Base-by-base conservation (phyloP, 2,329 filamentous ascomycete genomes). In the Hyphodiscus sp. region DNA sequence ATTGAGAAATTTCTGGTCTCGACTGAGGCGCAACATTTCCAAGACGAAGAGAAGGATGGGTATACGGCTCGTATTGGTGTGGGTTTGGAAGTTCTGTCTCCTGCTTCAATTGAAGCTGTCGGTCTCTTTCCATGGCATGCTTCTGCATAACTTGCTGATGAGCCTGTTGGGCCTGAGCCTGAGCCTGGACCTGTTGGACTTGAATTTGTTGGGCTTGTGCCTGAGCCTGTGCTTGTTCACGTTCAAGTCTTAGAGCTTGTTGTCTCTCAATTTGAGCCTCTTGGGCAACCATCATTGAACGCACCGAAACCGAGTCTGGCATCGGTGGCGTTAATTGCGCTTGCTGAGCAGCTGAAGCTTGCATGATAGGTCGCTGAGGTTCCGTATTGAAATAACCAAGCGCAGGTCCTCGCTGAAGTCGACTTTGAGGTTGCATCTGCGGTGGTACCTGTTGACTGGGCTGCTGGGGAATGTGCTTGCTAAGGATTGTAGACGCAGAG, bases 1-100 rank as follows among this genome's bases (percentile, higher is more conserved):
- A 50, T 30, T 59, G 56, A 5, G 59, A 47, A n/a, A 50, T 49
- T 42, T 67, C 66, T 19, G 58, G 47, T 50, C 65, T 61, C 18
- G 60, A 54, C 44, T 62, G 59, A 11, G 56, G 50, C 23, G 57
- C 47, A 51, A 59, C 56, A 41, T 51, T 38, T 13, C 5, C 60
- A 45, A 53, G 30, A 30, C 58, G 63, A 26, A 60, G 57, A 23
- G 53, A 26, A 41, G 63, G 56, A 19, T 62, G 54, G 2, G 58
- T 49, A 52, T 68, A 68, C 13, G 59, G 56, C 47, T 69, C 67
- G 48, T 54, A 72, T 65, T 59, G 66, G 52, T 50, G 74, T 65
- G 51, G 66, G 60, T 57, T 70, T 65, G 45, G 65, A 53, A 30
- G 67, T 13, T 65, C 63, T 2, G 45, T 54, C 51, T 69, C 66